Evolutionary conservation across 768 basidiomycete species (phyloP).

Genomic region (Mycena amicta): DNA sequence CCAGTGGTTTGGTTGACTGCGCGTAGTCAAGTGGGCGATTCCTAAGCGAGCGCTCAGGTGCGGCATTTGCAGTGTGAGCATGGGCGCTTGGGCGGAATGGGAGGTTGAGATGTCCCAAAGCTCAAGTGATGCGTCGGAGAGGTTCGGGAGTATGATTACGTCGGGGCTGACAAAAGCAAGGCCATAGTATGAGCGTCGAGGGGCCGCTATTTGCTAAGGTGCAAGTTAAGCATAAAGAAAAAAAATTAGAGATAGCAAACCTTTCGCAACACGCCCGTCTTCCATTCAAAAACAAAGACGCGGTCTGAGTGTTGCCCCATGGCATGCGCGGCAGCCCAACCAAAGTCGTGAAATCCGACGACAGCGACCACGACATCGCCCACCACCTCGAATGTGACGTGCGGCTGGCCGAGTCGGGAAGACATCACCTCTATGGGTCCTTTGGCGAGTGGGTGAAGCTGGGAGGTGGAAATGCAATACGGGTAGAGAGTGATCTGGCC

Average conservation of each 20-base stretch:
- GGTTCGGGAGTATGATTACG: conserved; percentile 29
- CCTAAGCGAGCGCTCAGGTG: conserved; percentile 25
- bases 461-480: conserved; percentile 37
- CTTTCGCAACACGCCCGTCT: conserved; percentile 35
- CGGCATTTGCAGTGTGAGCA: conserved; percentile 35
- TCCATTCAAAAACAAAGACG: conserved; percentile 49
- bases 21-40: conserved; percentile 34
- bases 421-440: conserved; percentile 33
- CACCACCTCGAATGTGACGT: conserved; percentile 46
- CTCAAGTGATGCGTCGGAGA: conserved; percentile 23
- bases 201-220: conserved; percentile 21
- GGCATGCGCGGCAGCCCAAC: conserved; percentile 5
- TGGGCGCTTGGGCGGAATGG: no score
- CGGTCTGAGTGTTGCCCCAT: conserved; percentile 24
- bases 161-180: conserved; percentile 27
- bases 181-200: conserved; percentile 22
- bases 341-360: conserved; percentile 26
- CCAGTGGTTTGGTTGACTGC: conserved; percentile 42
- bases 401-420: conserved; percentile 28
- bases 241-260: conserved; percentile 22
- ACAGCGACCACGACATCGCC: conserved; percentile 46
- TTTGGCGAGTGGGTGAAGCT: conserved; percentile 37
- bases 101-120: conserved; percentile 26
- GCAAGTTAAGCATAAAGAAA: background rate
- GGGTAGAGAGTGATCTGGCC: conserved; percentile 23